Evolutionary conservation across 2,329 filamentous ascomycete genomes (phyloP), one percentile per base, ranked within the genome.

Genomic region (Aspergillus sp.): DNA sequence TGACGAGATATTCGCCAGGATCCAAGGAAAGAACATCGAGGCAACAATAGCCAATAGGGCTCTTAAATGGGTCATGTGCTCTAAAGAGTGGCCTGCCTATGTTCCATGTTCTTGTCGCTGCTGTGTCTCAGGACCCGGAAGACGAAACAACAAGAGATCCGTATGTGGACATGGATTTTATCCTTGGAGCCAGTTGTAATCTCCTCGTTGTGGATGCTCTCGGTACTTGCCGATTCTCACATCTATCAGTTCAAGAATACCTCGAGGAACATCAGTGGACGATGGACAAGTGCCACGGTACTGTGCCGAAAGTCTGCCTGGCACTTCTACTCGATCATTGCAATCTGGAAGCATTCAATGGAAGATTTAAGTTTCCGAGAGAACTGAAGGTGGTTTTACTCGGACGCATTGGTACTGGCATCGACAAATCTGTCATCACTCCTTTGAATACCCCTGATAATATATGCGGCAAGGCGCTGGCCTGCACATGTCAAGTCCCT

Each of bases 191-290:
- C 22, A 52, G 50, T 31, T 31, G 35, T 13, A 45, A 53, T 29
- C 39, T 53, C 13, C 16, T 53, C 13, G 35, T 51, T 5, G 25
- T 51, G 8, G 46, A 52, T 15, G 14, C 33, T 10, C 26, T 19
- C 22, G 16, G 31, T 2, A 26, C 46, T 8, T 52, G 43, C 31
- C 32, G 41, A 8, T 41, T 44, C 8, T 48, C 47, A 2, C 49
- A 53, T 45, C 37, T 53, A 15, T 53, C 49, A 4, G 49, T 53
- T 3, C 39, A 29, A 8, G 49, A 53, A 32, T 53, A 51, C 29
- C 36, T 53, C 26, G 47, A 52, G 32, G 30, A 47, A 1, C 15
- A 43, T 20, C 41, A 40, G n/a, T n/a, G n/a, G n/a, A n/a, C n/a
- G n/a, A n/a, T n/a, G n/a, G n/a, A n/a, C n/a, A n/a, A n/a, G n/a